Conservation (phyloP, 177 flowering plant species). For the Vitis hybrid region DNA sequence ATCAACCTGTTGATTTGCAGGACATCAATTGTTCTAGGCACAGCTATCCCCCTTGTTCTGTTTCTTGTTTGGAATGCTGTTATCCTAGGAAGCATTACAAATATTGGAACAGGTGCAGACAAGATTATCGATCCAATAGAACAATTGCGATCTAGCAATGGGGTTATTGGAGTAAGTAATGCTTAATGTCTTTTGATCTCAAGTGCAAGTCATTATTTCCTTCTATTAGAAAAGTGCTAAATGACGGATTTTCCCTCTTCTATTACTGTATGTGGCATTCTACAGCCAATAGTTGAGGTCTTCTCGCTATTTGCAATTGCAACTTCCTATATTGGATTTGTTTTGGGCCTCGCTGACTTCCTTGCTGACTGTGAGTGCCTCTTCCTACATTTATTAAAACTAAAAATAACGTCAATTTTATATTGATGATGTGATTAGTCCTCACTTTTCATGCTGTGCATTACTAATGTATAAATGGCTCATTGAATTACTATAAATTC, state of each 20-base stretch:
- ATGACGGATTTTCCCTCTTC: not conserved
- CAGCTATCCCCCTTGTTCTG: constrained; percentile 79
- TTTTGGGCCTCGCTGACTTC: constrained; percentile 89
- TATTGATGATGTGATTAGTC: not conserved
- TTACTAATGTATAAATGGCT: not conserved
- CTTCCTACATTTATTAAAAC: not conserved
- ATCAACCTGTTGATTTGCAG: constrained; percentile 42
- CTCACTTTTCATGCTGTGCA: not conserved
- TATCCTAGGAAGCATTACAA: constrained; percentile 69
- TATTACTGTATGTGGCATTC: constrained; percentile 7
- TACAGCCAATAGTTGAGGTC: constrained; percentile 82
- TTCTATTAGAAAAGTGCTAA: not conserved
- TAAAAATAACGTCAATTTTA: not conserved
- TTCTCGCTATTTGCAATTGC: constrained; percentile 92
- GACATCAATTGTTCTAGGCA: constrained; percentile 85
- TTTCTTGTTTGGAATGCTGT: constrained; percentile 95
- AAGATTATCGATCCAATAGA: constrained; percentile 68
- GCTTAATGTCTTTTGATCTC: too few relatives aligned
- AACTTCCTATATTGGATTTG: constrained; percentile 92
- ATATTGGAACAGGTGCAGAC: constrained; percentile 33
- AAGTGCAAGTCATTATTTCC: too few relatives aligned
- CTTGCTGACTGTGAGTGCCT: constrained; percentile 81
- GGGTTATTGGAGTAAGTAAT: constrained; percentile 64
- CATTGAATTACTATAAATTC: not conserved
- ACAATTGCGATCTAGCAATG: constrained; percentile 66